These are phyloP conservation scores for Fraxinus nigra DNA, from an alignment of 305 asterid genomes.

Conservation along the genomic window DNA sequence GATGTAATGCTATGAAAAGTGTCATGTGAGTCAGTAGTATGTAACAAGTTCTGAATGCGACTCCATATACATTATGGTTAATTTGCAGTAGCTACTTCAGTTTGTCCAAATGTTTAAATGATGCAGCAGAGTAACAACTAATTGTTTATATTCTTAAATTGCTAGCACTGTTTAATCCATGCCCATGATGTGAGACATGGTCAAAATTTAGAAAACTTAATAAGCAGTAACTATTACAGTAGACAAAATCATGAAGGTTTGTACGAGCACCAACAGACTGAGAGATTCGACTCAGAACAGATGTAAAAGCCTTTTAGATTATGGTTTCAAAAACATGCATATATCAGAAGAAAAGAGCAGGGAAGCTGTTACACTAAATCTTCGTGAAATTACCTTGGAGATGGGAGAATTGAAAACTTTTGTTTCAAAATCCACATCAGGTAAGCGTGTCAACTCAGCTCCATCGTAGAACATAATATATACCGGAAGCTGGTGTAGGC, in stretches of 20 bases:
- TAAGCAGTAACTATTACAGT: background rate
- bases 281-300: background rate
- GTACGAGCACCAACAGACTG: background rate
- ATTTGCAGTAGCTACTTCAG: background rate
- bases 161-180: background rate
- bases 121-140: background rate
- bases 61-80: background rate
- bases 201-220: conserved; percentile 2
- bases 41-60: background rate
- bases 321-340: conserved; percentile 3
- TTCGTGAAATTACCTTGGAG: conserved; percentile 55
- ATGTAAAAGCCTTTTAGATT: conserved; percentile 1
- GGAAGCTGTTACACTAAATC: background rate
- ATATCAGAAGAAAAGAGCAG: background rate
- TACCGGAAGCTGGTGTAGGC: conserved; percentile 70
- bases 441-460: conserved; percentile 51
- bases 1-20: background rate
- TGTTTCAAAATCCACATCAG: conserved; percentile 58
- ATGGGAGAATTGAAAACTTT: conserved; percentile 51
- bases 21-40: background rate
- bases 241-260: background rate
- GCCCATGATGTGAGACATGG: background rate
- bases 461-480: conserved; percentile 73
- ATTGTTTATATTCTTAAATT: background rate
- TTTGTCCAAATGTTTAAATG: background rate